Base-by-base conservation (phyloP, 345 rosid species). In the Hypericum androsaemum region DNA sequence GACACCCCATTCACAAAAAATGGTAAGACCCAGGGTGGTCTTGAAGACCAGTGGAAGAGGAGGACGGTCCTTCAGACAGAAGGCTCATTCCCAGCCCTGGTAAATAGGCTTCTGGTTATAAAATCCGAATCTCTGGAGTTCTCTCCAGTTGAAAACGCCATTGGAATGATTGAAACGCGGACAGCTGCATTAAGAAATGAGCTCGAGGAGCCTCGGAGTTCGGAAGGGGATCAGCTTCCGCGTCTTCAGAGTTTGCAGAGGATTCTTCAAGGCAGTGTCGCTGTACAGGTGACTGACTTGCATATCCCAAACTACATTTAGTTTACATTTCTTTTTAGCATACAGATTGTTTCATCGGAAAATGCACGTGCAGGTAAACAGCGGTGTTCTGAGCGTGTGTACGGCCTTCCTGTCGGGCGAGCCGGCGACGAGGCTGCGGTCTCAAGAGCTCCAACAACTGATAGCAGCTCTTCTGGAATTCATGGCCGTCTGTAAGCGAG, bases 21-120 rank as follows among this genome's bases (percentile, higher is more conserved):
- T 61, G 98, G 98, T n/a, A 92, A 85, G 81, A 88, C 85, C 37
- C 98, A 88, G 64, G 98, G 98, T 42, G 95, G 98, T 35, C 56
- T 92, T 60, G 98, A 92, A 80, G 98, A 92, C 58, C 98, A 92
- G 41, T 92, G 98, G 98, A 92, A 92, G 78, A 80, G 98, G 78
- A 74, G 98, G 52, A 81, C 95, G 6, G 97, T 92, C 60, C 81
- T 92, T 59, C 85, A 88, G 72, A 92, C 94, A 0, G 90, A 85
- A 53, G 98, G 90, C 60, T 92, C 98, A 32, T 92, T 92, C 71
- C 98, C 98, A 1, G 98, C 98, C 17, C 80, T 88, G 8, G 98
- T 88, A 47, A 88, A 92, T 58, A 75, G 98, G 71, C 87, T 92
- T 13, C 57, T 84, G 62, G 98, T 92, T 38, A 83, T 67, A 47